Conservation (phyloP, 768 basidiomycete genomes). For the Kwoniella sp. region DNA sequence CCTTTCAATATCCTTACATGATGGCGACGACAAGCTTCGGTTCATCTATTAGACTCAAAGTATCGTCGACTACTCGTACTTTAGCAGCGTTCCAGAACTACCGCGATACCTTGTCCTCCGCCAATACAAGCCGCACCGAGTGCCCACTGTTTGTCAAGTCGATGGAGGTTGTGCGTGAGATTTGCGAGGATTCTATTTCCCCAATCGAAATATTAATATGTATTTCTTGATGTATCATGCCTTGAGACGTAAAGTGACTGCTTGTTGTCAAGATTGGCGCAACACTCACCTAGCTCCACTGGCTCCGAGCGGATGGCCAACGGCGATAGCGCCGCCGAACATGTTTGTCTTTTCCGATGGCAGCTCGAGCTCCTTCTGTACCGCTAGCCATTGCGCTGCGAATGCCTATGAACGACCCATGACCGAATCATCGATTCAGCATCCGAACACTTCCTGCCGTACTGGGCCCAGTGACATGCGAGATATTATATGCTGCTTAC, state of each 20-base stretch:
- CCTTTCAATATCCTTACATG: too few species aligned
- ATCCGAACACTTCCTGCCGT: not conserved
- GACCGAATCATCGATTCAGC: constrained; percentile 7
- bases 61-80: too few species aligned
- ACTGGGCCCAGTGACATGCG: not conserved
- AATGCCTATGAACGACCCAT: constrained; percentile 54
- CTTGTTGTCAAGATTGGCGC: not conserved
- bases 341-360: constrained; percentile 51
- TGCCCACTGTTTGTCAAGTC: constrained; percentile 56
- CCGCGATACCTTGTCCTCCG: constrained; percentile 57
- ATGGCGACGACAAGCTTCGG: too few species aligned
- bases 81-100: constrained; percentile 51
- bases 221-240: not conserved
- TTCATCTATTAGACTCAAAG: too few species aligned
- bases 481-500: constrained; percentile 15
- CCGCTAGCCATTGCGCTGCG: constrained; percentile 58
- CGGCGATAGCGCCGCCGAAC: constrained; percentile 57
- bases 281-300: constrained; percentile 42
- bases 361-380: constrained; percentile 57
- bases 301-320: constrained; percentile 44
- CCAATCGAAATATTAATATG: not conserved
- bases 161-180: constrained; percentile 56
- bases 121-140: constrained; percentile 59
- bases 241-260: too few species aligned
- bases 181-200: constrained; percentile 53